Base-by-base conservation (phyloP, 495 filamentous ascomycete genomes). In the Hypoxylon subgilvum region DNA sequence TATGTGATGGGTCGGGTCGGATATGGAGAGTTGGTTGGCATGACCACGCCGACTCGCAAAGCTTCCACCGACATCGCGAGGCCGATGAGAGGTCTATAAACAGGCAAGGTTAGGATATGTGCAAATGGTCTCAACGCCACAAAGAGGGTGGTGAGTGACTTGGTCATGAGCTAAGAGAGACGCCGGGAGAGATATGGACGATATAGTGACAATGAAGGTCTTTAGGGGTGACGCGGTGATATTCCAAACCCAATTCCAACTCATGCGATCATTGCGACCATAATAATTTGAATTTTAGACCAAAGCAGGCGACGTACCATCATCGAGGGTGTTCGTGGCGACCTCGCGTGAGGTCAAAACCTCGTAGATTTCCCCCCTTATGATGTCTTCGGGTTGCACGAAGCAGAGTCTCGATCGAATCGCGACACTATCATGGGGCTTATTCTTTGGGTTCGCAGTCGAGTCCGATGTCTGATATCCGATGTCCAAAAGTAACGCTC, bases 1-100 rank as follows among this genome's bases (percentile, higher is more conserved):
- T 70, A 97, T 93, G 84, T 98, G 94, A 78, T 97, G 93, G 72
- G 84, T 90, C 19, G 80, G 75, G 66, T 84, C 81, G 51, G 79
- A 82, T 61, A 84, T 82, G 49, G 81, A 84, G 31, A 82, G 78
- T 66, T 82, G 78, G 61, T 69, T 76, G 45, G 60, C 77, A 72
- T 84, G 81, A 52, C 81, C 79, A 53, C 80, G 77, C 69, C 80
- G 75, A 69, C 70, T 80, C 52, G 78, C 70, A 69, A 82, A 81
- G 66, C 77, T 82, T 67, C 72, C 73, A 67, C 75, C 79, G 69
- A 78, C 72, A 73, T 83, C 76, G 67, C 74, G 79, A 71, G 76
- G 76, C 68, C 78, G 76, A 57, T 76, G 75, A 67, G 81, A 81
- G 70, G 81, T 80, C 81, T 84, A 67, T 34, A 4, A 27, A 41